Base-by-base conservation (phyloP, 2,329 filamentous ascomycete species). In the Hypoxylon sp. region DNA sequence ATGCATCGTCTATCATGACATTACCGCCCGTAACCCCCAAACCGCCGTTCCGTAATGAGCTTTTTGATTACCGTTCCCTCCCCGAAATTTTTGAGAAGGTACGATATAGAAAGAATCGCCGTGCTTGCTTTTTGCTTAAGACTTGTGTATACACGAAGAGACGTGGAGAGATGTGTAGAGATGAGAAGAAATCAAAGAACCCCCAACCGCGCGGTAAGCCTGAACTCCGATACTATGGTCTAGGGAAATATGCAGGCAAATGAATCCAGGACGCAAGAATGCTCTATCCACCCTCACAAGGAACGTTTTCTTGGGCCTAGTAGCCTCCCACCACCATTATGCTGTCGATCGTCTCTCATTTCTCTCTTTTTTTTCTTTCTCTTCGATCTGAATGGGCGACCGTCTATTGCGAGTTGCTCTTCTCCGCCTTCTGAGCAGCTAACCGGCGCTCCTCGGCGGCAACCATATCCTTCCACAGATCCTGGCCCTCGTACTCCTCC, bases 401-500 rank as follows among this genome's bases (percentile, higher is more conserved):
- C 10, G n/a, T 37, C n/a, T 58, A 66, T 51, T 61, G 63, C 59
- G 65, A 29, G 58, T 42, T 37, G 46, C 24, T 26, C 61, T 54
- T 67, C 72, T 75, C 81, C 78, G 74, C 80, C 74, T 83, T 80
- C 71, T 77, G 77, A 31, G 75, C 79, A 17, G 80, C 81, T 46
- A 89, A 71, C 42, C 87, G 82, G 72, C 86, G 85, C 84, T 95
- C 92, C 83, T 94, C 92, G 19, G 92, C 90, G 67, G 88, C 92
- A 54, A 95, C 91, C 92, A 95, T 95, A 75, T 95, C 91, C 85
- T 89, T 96, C 96, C 96, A 99, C 76, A 98, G 86, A 81, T 98
- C 94, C 83, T 97, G 93, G 48, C 94, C 93, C 78, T 91, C 87
- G 80, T 97, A 96, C 71, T 92, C 86, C 84, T 97, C 93, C 83